Evolutionary conservation across 2,329 filamentous ascomycete species (phyloP).

Genomic region (Calonectria hawksworthii): DNA sequence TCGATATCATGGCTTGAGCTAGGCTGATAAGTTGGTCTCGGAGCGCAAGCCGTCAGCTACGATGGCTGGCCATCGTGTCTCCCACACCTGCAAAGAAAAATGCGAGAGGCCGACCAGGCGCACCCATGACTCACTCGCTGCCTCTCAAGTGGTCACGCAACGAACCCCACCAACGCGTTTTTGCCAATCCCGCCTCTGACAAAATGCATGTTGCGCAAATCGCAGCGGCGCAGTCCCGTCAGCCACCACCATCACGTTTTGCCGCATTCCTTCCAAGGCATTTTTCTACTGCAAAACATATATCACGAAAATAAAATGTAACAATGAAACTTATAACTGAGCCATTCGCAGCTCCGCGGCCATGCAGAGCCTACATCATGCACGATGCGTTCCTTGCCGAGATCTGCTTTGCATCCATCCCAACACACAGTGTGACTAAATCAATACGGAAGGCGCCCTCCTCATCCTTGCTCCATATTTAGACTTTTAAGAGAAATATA

Average conservation of each 20-base stretch:
- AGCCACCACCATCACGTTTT: no score
- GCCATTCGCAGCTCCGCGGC: not conserved
- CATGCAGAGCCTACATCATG: not conserved
- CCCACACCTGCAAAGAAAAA: not conserved
- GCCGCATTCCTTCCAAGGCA: not conserved
- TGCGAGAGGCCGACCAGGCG: not conserved
- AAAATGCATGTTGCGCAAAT: not conserved
- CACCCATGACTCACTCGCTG: not conserved
- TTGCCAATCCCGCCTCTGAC: not conserved
- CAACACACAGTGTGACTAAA: no score
- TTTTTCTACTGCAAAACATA: not conserved
- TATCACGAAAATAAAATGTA: no score
- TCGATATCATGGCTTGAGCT: not conserved
- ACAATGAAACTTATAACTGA: fast-evolving
- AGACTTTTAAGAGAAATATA: no score
- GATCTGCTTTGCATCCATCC: not conserved
- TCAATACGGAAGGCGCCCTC: no score
- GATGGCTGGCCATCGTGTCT: not conserved
- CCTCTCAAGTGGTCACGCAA: not conserved
- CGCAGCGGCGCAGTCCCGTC: not conserved
- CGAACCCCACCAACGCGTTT: not conserved
- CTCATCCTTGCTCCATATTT: not conserved
- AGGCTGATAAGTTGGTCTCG: not conserved
- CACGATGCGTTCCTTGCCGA: not conserved
- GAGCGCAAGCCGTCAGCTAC: not conserved